Conservation (phyloP, 495 filamentous ascomycete species). For the Aspergillus affinis region DNA sequence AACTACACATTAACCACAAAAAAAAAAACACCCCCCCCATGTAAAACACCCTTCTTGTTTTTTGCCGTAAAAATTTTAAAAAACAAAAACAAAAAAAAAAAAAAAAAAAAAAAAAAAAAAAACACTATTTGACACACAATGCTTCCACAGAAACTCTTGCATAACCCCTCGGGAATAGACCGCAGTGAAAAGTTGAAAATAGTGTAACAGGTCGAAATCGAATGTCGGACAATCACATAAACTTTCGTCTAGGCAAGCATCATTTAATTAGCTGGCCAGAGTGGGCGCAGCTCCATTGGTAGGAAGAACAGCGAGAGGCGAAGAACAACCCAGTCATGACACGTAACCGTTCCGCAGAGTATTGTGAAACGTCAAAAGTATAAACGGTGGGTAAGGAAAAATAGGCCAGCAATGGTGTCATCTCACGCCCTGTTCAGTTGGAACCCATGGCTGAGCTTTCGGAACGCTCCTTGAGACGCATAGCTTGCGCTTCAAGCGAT, state of each 20-base stretch:
- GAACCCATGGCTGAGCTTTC: conserved; percentile 59
- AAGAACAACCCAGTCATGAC: conserved; percentile 2
- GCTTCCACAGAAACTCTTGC: conserved; percentile 4
- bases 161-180: conserved; percentile 4
- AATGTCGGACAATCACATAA: conserved; percentile 8
- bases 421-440: conserved; percentile 27
- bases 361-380: conserved; percentile 3
- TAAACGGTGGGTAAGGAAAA: neutral
- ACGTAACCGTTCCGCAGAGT: conserved; percentile 1
- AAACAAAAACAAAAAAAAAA: too few species aligned
- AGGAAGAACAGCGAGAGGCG: neutral
- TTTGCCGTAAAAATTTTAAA: too few species aligned
- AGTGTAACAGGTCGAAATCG: conserved; percentile 8
- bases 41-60: too few species aligned
- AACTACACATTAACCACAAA: too few species aligned
- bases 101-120: too few species aligned
- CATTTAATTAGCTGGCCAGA: conserved; percentile 1
- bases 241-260: conserved; percentile 7
- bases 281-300: neutral
- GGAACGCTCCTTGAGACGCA: conserved; percentile 71
- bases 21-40: too few species aligned
- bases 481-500: conserved; percentile 81
- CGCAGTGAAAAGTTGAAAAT: conserved; percentile 3
- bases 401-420: conserved; percentile 8
- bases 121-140: neutral